Base-by-base conservation (phyloP, 2,329 filamentous ascomycete genomes). In the Chaetomium sp. region DNA sequence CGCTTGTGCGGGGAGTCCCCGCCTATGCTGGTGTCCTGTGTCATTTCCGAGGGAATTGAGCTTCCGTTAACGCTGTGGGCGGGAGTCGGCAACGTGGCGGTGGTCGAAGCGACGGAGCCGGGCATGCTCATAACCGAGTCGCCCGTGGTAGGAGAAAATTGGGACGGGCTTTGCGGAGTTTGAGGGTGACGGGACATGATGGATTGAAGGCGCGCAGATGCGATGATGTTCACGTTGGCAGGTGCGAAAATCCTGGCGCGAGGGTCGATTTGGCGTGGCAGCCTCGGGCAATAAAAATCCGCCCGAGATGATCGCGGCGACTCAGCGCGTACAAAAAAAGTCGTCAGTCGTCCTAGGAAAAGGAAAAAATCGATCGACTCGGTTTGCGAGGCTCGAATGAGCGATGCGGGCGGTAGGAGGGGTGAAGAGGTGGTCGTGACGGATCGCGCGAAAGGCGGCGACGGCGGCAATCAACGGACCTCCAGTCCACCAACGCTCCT, bases 141-240 rank as follows among this genome's bases (percentile, higher is more conserved):
- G 67, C 74, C 77, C 62, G 75, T 79, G 64, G 74, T 78, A 61
- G 79, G 78, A 62, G 79, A 83, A 67, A 78, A 75, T 68, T 83
- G 79, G 68, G 80, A 84, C 68, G 82, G 82, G 69, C 82, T 86
- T 76, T 85, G 82, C 68, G 83, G 83, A 64, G 82, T 86, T 66
- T 81, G 81, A 65, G 82, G 82, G 70, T 85, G 81, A 76, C 81
- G 84, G 73, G 80, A 82, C 81, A 85, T 85, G 70, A 71, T 79
- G 74, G 61, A 60, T 42, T 52, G 53, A 54, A 14, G 43, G 54
- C 56, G 53, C 48, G 55, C 33, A 46, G 42, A 56, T 51, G 52
- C 41, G 52, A 35, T 45, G 52, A 42, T 45, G 71, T 69, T 27
- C 66, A 64, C 68, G 70, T 66, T 11, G 44, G 34, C 44, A 11